Evolutionary conservation across 805 yeast genomes (phyloP).

Genomic region (Lipomyces starkeyi): DNA sequence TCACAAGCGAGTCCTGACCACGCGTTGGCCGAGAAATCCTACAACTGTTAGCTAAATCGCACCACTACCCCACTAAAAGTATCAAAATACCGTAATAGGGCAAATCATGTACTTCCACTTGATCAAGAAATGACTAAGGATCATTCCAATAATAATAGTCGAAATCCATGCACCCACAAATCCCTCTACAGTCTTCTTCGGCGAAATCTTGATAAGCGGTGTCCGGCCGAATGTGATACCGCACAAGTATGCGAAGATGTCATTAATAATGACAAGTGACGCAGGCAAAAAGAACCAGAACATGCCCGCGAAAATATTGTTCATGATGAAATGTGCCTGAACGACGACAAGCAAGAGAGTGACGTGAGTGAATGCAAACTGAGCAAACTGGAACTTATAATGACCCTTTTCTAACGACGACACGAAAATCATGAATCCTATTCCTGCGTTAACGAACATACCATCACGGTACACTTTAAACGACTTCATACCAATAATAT

Average conservation of each 20-base stretch:
- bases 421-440: slow-evolving; percentile 90
- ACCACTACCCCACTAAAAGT: background rate
- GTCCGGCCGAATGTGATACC: slow-evolving; percentile 96
- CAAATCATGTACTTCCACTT: slow-evolving; percentile 80
- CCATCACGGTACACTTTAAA: background rate
- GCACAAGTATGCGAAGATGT: slow-evolving; percentile 94
- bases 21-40: slow-evolving; percentile 33
- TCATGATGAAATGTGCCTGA: slow-evolving; percentile 92
- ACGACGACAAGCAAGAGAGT: slow-evolving; percentile 84
- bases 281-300: slow-evolving; percentile 95
- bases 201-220: slow-evolving; percentile 89
- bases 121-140: slow-evolving; percentile 67
- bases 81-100: slow-evolving; percentile 58
- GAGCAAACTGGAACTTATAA: slow-evolving; percentile 90
- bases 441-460: background rate
- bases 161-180: slow-evolving; percentile 97
- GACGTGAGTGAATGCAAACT: slow-evolving; percentile 93
- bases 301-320: slow-evolving; percentile 85
- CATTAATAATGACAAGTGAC: slow-evolving; percentile 89
- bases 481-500: slow-evolving; percentile 45
- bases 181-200: slow-evolving; percentile 97
- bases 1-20: slow-evolving; percentile 73
- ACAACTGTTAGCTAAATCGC: background rate
- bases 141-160: slow-evolving; percentile 75
- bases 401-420: slow-evolving; percentile 86